Evolutionary conservation across 805 yeast genomes (phyloP).

Genomic region (Wickerhamiella sergipiensis): DNA sequence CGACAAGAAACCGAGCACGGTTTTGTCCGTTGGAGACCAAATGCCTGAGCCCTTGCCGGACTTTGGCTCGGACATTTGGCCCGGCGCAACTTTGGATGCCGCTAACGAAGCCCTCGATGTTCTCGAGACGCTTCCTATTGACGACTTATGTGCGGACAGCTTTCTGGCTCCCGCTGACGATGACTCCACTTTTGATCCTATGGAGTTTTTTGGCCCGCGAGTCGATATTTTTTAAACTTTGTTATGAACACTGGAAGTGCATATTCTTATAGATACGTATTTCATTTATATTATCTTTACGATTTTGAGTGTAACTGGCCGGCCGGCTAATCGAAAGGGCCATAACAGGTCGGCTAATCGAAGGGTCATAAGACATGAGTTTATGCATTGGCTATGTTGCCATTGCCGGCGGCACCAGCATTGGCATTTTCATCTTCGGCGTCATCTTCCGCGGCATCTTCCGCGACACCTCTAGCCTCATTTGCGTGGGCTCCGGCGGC

Average conservation of each 20-base stretch:
- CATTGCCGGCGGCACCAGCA: too few species aligned
- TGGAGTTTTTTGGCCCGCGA: constrained; percentile 14
- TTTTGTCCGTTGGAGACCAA: neutral
- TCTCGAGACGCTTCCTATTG: constrained; percentile 2
- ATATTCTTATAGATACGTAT: neutral
- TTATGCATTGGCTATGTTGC: too few species aligned
- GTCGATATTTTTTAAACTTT: constrained; percentile 10
- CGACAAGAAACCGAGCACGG: neutral
- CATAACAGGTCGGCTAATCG: too few species aligned
- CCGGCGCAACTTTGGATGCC: neutral
- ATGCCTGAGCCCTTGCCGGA: neutral
- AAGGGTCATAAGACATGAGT: too few species aligned
- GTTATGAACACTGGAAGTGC: neutral
- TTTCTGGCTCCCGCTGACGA: constrained; percentile 14
- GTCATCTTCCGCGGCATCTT: too few species aligned
- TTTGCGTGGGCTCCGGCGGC: too few species aligned
- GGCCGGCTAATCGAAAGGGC: too few species aligned
- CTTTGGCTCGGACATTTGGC: neutral
- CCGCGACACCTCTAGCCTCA: too few species aligned
- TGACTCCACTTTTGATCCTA: constrained; percentile 10
- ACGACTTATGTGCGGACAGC: constrained; percentile 3
- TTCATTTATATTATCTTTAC: neutral
- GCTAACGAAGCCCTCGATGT: neutral
- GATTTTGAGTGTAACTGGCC: neutral
- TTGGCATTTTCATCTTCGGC: too few species aligned